Base-by-base conservation (phyloP, 768 basidiomycete genomes). In the Cyclocybe cylindracea region DNA sequence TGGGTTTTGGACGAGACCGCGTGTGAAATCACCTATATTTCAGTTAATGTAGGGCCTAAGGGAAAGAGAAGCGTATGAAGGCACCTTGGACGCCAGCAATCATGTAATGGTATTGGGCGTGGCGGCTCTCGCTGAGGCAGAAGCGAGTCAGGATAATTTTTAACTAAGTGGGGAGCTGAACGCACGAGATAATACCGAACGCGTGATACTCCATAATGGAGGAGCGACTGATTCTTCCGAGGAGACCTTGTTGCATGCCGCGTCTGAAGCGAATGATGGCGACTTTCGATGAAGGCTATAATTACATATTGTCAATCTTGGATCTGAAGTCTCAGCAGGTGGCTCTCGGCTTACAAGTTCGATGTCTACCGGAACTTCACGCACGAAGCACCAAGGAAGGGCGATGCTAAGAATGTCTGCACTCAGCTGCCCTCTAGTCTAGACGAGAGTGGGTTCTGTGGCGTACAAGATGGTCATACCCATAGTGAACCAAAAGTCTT, bases 181-280 rank as follows among this genome's bases (percentile, higher is more conserved):
- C 84, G 55, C 56, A 88, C 85, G 86, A 87, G 52, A 91, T 78
- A 54, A 86, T 84, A 47, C 88, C 89, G 54, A 91, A 91, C 32
- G 87, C 86, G 65, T 91, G 89, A 66, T 90, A 91, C 66, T 91
- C 89, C 85, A 83, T 82, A 55, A 90, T 76, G 32, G 85, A 77
- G 14, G 81, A 81, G 34, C 87, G 85, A 55, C 86, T 86, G 70
- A 91, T 79, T 49, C 89, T 81, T 16, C 84, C 84, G 33, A 91
- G 75, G 29, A 91, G 75, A 50, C 89, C 88, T 64, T 91, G 89
- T 63, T 90, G 89, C 87, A 91, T 91, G 45, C 89, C 89, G 60
- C 89, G 83, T 66, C 83, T 75, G 70, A 91, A 90, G 32, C 87
- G 86, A 60, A 91, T 75, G 54, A 91, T 77, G 5, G 87, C 89